Evolutionary conservation across 2,329 filamentous ascomycete genomes (phyloP).

Genomic region (Arachnomyces sp.): DNA sequence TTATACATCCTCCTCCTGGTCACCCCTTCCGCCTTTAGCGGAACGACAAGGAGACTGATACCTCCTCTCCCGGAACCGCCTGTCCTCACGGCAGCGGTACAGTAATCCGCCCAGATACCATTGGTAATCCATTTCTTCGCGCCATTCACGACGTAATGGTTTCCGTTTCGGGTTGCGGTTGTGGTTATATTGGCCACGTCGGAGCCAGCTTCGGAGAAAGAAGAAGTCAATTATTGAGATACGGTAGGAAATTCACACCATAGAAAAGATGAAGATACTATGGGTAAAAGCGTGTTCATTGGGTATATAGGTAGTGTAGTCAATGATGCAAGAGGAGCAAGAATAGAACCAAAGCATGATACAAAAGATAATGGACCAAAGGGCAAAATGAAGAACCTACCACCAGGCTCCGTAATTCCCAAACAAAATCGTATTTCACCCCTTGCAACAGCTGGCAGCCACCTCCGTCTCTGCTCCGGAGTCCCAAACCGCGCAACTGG

Average conservation of each 20-base stretch:
- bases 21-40: constrained; percentile 45
- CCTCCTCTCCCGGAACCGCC: constrained; percentile 47
- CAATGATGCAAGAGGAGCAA: no score
- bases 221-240: constrained; percentile 17
- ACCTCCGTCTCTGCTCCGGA: constrained; percentile 50
- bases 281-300: no score
- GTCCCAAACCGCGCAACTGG: constrained; percentile 59
- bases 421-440: constrained; percentile 57
- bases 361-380: constrained; percentile 34
- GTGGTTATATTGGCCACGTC: constrained; percentile 59
- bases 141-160: constrained; percentile 56
- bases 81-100: constrained; percentile 56
- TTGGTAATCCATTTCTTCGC: constrained; percentile 64
- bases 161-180: constrained; percentile 47
- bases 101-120: constrained; percentile 53
- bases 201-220: constrained; percentile 42
- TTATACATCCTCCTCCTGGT: constrained; percentile 51
- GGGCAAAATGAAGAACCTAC: constrained; percentile 23
- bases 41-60: constrained; percentile 53
- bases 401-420: constrained; percentile 58
- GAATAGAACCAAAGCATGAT: no score
- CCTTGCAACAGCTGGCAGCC: constrained; percentile 52
- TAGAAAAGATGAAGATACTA: no score
- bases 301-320: no score
- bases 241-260: no score